Percentiles rank a stretch among this genome's conserved stretches.
phyloP scores from a whole-genome alignment of 108 stramenopile species.

The Schizochytrium sp. region DNA sequence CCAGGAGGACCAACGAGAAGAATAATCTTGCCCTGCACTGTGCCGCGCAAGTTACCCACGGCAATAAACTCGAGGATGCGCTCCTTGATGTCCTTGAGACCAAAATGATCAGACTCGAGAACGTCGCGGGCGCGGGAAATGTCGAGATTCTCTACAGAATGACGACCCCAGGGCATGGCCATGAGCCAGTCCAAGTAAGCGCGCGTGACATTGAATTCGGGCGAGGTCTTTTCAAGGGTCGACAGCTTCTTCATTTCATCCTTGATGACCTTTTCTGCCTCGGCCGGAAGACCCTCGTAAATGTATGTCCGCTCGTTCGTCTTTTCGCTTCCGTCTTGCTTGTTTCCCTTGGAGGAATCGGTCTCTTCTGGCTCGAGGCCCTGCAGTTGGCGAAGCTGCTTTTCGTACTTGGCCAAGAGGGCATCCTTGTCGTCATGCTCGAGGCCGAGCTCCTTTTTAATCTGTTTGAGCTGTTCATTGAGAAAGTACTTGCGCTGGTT shows the following conservation, averaged over 20 bases:
- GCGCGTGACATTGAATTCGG: conserved; percentile 88
- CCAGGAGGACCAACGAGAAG: conserved; percentile 91
- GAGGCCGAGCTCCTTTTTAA: conserved; percentile 97
- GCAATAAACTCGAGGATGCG: conserved; percentile 95
- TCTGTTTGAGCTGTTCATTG: conserved; percentile 91
- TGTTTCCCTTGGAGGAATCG: not conserved
- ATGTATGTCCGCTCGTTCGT: not conserved
- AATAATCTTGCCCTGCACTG: conserved; percentile 85
- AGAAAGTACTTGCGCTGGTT: conserved; percentile 87
- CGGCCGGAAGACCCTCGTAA: conserved; percentile 59
- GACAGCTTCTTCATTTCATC: conserved; percentile 81
- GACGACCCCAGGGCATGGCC: conserved; percentile 78
- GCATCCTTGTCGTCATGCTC: conserved; percentile 94
- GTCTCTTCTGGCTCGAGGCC: conserved; percentile 7
- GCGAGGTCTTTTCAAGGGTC: conserved; percentile 81
- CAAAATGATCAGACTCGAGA: conserved; percentile 87
- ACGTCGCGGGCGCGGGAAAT: conserved; percentile 58
- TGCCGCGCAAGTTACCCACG: conserved; percentile 79
- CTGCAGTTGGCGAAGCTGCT: conserved; percentile 45
- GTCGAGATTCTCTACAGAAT: conserved; percentile 77
- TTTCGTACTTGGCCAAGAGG: conserved; percentile 74
- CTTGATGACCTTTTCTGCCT: conserved; percentile 65
- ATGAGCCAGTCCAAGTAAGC: conserved; percentile 94
- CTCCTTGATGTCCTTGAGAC: conserved; percentile 88
- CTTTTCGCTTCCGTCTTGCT: not conserved